Percentiles rank a stretch among this genome's conserved stretches.
phyloP scores from a whole-genome alignment of 1,284 basidiomycete species.

The Chalciporus piperatoides region DNA sequence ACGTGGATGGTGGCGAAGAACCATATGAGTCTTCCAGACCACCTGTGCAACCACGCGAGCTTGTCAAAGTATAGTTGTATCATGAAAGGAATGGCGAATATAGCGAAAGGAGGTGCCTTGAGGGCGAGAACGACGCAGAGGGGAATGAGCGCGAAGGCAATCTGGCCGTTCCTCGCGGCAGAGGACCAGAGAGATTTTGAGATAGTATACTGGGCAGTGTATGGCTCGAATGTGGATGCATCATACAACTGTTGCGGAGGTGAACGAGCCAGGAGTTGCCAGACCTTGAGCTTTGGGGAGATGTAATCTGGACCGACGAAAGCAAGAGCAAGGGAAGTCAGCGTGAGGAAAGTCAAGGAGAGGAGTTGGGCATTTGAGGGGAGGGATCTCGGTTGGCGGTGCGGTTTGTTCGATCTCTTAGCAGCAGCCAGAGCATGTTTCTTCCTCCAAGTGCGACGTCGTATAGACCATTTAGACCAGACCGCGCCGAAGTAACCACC shows the following conservation, averaged over 20 bases:
- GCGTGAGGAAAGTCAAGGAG: constrained; percentile 41
- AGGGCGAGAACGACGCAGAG: constrained; percentile 75
- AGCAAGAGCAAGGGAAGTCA: constrained; percentile 44
- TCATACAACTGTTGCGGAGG: constrained; percentile 23
- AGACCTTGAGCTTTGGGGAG: constrained; percentile 49
- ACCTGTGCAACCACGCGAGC: constrained; percentile 68
- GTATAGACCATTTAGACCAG: constrained; percentile 55
- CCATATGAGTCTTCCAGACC: constrained; percentile 74
- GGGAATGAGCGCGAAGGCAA: constrained; percentile 77
- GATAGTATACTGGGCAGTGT: constrained; percentile 58
- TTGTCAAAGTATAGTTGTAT: constrained; percentile 77
- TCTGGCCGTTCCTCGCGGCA: constrained; percentile 69
- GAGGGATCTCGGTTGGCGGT: constrained; percentile 47
- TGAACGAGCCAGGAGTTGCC: constrained; percentile 32
- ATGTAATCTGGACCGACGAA: constrained; percentile 77
- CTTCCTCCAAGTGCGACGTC: constrained; percentile 46
- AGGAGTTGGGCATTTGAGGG: constrained; percentile 64
- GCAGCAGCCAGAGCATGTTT: constrained; percentile 18
- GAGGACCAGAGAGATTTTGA: constrained; percentile 76
- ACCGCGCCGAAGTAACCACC: constrained; percentile 44
- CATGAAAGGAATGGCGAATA: constrained; percentile 70
- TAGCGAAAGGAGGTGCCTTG: constrained; percentile 78
- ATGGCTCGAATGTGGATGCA: constrained; percentile 31
- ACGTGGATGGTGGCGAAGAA: constrained; percentile 67
- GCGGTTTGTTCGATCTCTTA: constrained; percentile 29